Percentiles rank a stretch among this genome's conserved stretches.
phyloP scores from a whole-genome alignment of 768 basidiomycete species.

The Tricholoma matsutake region DNA sequence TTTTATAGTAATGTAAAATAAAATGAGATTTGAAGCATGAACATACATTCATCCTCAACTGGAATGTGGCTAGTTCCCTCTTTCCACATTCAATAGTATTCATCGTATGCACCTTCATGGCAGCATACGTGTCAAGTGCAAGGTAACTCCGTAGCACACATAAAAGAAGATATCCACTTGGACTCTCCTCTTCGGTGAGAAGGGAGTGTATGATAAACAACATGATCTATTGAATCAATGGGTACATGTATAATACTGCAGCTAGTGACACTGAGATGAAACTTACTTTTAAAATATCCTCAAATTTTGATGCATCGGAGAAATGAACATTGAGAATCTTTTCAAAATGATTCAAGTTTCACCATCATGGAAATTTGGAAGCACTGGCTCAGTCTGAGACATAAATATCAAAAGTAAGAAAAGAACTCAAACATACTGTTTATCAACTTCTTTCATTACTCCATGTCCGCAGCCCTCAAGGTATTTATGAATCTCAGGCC shows the following conservation, averaged over 20 bases:
- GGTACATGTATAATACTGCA: background rate
- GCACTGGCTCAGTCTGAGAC: background rate
- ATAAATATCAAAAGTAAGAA: background rate
- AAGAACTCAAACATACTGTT: conserved; percentile 19
- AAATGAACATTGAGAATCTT: conserved; percentile 18
- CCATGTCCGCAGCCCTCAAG: conserved; percentile 11
- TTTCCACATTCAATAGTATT: conserved; percentile 19
- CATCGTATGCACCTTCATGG: conserved; percentile 24
- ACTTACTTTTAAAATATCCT: conserved; percentile 28
- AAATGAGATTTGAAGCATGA: background rate
- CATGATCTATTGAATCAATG: conserved; percentile 14
- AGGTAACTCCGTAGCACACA: conserved; percentile 20
- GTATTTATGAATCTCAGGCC: conserved; percentile 20
- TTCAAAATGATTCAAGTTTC: conserved; percentile 25
- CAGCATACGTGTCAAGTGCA: conserved; percentile 19
- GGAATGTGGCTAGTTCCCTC: conserved; percentile 9
- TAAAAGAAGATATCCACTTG: conserved; percentile 17
- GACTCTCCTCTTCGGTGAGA: conserved; percentile 11
- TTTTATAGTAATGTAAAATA: conserved; percentile 9
- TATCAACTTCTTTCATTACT: conserved; percentile 17
- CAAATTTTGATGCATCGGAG: conserved; percentile 26
- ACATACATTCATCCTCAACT: conserved; percentile 15
- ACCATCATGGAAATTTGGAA: conserved; percentile 22
- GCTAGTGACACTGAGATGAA: background rate
- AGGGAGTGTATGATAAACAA: conserved; percentile 15